Evolutionary conservation across 305 asterid species (phyloP).

Genomic region (Plantago coronopus): DNA sequence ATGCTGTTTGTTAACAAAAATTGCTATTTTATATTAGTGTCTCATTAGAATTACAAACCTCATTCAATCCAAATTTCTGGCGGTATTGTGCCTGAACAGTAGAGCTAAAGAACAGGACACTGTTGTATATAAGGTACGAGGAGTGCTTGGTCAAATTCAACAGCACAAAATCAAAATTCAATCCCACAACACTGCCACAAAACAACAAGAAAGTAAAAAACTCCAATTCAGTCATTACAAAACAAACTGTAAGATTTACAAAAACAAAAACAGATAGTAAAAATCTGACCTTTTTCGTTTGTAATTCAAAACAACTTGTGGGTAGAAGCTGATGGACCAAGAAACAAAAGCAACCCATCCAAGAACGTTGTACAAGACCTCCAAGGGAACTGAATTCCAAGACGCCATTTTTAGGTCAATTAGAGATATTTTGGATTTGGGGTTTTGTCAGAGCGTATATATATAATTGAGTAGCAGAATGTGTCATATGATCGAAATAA

Average conservation of each 20-base stretch:
- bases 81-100: constrained; percentile 71
- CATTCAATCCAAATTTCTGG: constrained; percentile 50
- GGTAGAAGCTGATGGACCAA: constrained; percentile 94
- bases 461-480: not conserved
- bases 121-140: constrained; percentile 83
- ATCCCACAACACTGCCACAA: constrained; percentile 68
- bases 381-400: constrained; percentile 61
- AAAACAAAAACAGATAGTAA: not conserved
- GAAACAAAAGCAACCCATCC: constrained; percentile 86
- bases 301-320: constrained; percentile 69
- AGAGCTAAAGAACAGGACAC: constrained; percentile 77
- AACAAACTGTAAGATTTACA: not conserved
- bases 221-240: not conserved
- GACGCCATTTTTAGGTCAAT: constrained; percentile 44
- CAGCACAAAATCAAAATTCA: constrained; percentile 79
- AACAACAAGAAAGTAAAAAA: not conserved
- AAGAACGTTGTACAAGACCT: constrained; percentile 57
- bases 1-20: too few relatives aligned
- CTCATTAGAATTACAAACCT: constrained; percentile 34
- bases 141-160: constrained; percentile 91
- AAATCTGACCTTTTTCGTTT: constrained; percentile 56
- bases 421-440: not conserved
- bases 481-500: not conserved
- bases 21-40: too few relatives aligned
- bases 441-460: not conserved